phyloP scores from a whole-genome alignment of 768 basidiomycete species.

The Steccherinum ochraceum region DNA sequence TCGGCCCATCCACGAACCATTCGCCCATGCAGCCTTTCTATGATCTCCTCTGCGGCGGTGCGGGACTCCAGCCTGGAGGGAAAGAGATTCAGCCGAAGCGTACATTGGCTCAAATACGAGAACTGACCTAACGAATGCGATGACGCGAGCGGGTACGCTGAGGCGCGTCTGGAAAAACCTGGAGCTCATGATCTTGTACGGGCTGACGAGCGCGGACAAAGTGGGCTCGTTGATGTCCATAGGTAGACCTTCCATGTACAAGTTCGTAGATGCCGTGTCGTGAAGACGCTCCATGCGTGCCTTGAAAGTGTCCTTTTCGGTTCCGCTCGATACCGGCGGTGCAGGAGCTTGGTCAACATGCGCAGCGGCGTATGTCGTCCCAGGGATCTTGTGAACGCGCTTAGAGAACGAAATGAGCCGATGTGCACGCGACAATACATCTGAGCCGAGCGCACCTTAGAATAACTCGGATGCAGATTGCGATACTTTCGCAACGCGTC shows the following conservation, averaged over 20 bases:
- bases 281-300: slow-evolving; percentile 71
- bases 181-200: slow-evolving; percentile 67
- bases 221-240: slow-evolving; percentile 66
- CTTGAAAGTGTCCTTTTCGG: slow-evolving; percentile 48
- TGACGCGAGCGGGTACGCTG: slow-evolving; percentile 71
- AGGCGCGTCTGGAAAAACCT: slow-evolving; percentile 77
- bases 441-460: too few relatives aligned
- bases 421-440: slow-evolving; percentile 3
- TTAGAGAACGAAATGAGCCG: slow-evolving; percentile 14
- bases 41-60: slow-evolving; percentile 65
- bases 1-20: slow-evolving; percentile 80
- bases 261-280: slow-evolving; percentile 63
- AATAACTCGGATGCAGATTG: slow-evolving; percentile 82
- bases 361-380: slow-evolving; percentile 49
- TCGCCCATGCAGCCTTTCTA: slow-evolving; percentile 72
- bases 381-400: slow-evolving; percentile 80
- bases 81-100: not conserved
- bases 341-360: slow-evolving; percentile 20
- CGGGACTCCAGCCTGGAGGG: slow-evolving; percentile 70
- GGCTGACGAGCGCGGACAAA: slow-evolving; percentile 58
- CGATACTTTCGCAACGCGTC: slow-evolving; percentile 60
- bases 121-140: slow-evolving; percentile 72
- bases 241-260: slow-evolving; percentile 81
- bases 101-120: not conserved
- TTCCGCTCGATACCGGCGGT: not conserved